Evolutionary conservation across 805 yeast genomes (phyloP), one percentile per base, ranked within the genome.

Genomic region (Maudiozyma turicensis): DNA sequence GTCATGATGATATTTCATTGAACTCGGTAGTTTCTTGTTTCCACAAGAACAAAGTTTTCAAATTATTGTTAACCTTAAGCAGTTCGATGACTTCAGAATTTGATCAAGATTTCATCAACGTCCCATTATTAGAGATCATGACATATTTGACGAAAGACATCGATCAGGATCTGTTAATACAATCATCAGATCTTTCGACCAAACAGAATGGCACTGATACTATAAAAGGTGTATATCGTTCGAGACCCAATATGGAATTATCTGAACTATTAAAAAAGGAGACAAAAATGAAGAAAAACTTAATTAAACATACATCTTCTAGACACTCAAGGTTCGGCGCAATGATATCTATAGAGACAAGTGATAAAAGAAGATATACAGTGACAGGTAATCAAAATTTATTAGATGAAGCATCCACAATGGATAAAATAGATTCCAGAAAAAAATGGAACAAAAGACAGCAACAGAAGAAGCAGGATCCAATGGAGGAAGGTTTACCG

Each of bases 261-360:
- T 64, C 72, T 41, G 76, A 73, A 20, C 61, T 86, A 7, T 68
- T 88, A n/a, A 68, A 71, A 2, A 74, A 74, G 48, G 97, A 91
- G 59, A 71, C 74, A 20, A 72, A 73, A 33, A 61, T 82, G 51
- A 78, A 77, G 50, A 70, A 68, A 40, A 60, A 64, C 34, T 73
- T 80, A 45, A 70, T 72, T 31, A 76, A 74, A 63, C 67, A 72
- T 47, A 70, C 81, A 1, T 76, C 86, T 1, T 74, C 87, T 0
- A 75, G 99, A 44, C 99, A 91, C 61, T 90, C 93, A 2, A 74
- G 95, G 47, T 91, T 91, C 69, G 99, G 99, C 0, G 82, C 97
- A 0, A 69, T 90, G 53, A 65, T 89, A 9, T 82, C 95, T 1
- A 72, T 91, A 32, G 80, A 82, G 51, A 77, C 83, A 15, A 73